These are phyloP conservation scores for Cichorium intybus DNA, from an alignment of 140 eudicot genomes.

Conservation along the genomic window DNA sequence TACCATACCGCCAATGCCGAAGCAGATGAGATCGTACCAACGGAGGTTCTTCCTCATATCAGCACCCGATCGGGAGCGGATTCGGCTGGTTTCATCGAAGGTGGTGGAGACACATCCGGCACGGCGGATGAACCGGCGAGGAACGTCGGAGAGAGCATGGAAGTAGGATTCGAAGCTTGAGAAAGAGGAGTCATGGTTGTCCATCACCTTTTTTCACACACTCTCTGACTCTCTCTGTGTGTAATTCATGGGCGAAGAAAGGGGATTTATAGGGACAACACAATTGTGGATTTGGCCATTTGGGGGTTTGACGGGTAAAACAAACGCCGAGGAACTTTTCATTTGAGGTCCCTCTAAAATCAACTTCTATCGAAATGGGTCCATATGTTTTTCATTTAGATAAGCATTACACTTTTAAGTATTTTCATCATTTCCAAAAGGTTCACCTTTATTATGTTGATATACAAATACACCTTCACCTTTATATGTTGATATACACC, in stretches of 20 bases:
- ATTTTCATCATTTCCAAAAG: constrained; percentile 30
- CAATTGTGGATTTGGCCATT: not conserved
- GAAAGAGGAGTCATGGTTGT: constrained; percentile 55
- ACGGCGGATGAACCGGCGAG: constrained; percentile 53
- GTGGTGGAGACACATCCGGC: constrained; percentile 65
- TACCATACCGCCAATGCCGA: constrained; percentile 96
- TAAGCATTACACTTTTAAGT: constrained; percentile 21
- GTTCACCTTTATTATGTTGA: constrained; percentile 22
- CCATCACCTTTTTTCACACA: constrained; percentile 31
- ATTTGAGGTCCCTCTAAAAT: constrained; percentile 28
- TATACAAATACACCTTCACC: no score
- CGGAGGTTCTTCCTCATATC: constrained; percentile 53
- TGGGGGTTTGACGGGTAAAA: constrained; percentile 8
- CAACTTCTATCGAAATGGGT: constrained; percentile 18
- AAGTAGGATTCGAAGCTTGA: constrained; percentile 59
- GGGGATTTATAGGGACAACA: constrained; percentile 15
- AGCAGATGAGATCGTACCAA: constrained; percentile 85
- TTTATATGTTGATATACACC: constrained; percentile 25
- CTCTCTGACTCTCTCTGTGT: constrained; percentile 8
- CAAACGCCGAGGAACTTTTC: constrained; percentile 13
- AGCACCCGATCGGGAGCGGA: constrained; percentile 62
- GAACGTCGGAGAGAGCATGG: constrained; percentile 67
- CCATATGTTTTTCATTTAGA: constrained; percentile 20
- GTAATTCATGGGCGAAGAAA: constrained; percentile 2
- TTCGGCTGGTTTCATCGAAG: constrained; percentile 54